Base-by-base conservation (phyloP, 1,284 basidiomycete species). In the Pterulicium gracile region DNA sequence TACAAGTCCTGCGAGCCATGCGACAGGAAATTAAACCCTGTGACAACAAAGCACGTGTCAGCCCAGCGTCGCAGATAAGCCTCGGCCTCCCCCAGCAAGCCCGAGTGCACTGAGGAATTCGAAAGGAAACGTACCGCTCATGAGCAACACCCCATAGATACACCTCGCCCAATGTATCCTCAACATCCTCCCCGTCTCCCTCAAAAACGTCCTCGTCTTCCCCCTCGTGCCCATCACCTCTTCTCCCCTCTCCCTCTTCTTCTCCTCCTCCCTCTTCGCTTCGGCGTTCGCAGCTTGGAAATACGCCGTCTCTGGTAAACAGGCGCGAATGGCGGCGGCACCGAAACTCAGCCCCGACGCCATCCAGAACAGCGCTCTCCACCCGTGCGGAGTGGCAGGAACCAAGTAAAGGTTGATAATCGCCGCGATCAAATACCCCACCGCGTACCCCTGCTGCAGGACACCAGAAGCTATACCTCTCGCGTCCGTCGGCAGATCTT, bases 1-100 rank as follows among this genome's bases (percentile, higher is more conserved):
- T 85, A 88, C 23, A 88, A 56, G 62, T 88, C 85, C 69, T 88
- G 88, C 49, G 85, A 88, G 13, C 88, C 88, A 63, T 93, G 90
- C 3, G 86, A 88, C 51, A 94, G 70, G 72, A 97, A 97, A 70
- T 94, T 96, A 75, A 96, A 92, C 4, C 86, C 84, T 77, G 59
- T 48, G 32, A 23, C 22, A 41, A 40, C 14, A 39, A 12, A 43
- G 24, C 20, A n/a, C 18, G 41, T n/a, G 24, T 34, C 34, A 45
- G 27, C 24, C 18, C 17, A 43, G 7, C 44, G 19, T 51, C 19
- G 21, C 36, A 13, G 39, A 35, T 49, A 47, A 4, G 15, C 18
- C 49, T 39, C 21, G n/a, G 23, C n/a, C 32, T 13, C 40, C 22
- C n/a, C n/a, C n/a, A n/a, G n/a, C n/a, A n/a, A n/a, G n/a, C n/a